These are phyloP conservation scores for Bidens hawaiensis DNA, from an alignment of 140 eudicot species.

Conservation along the genomic window DNA sequence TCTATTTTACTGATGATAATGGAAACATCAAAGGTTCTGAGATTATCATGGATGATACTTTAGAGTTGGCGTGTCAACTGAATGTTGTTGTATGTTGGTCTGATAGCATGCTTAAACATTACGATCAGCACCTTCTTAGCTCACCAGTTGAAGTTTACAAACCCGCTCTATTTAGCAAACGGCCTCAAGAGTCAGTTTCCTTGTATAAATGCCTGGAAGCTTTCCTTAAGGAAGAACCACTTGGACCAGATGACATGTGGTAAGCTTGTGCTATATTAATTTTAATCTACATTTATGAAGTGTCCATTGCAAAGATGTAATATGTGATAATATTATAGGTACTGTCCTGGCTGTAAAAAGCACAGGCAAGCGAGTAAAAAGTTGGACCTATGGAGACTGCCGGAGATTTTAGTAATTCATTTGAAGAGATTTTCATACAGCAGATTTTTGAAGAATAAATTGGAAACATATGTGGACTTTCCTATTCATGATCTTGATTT, in stretches of 20 bases:
- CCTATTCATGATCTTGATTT: slow-evolving; percentile 73
- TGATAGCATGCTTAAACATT: slow-evolving; percentile 46
- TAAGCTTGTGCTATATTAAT: no score
- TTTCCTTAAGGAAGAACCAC: slow-evolving; percentile 90
- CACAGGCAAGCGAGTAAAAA: no score
- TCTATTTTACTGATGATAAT: slow-evolving; percentile 64
- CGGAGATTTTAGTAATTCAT: slow-evolving; percentile 85
- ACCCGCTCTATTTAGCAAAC: slow-evolving; percentile 38
- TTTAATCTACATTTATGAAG: no score
- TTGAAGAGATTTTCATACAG: slow-evolving; percentile 90
- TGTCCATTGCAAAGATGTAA: no score
- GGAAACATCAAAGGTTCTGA: slow-evolving; percentile 48
- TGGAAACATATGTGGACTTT: slow-evolving; percentile 79
- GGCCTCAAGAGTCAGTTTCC: slow-evolving; percentile 65
- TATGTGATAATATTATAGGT: no score
- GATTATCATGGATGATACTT: slow-evolving; percentile 56
- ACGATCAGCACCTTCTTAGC: slow-evolving; percentile 50
- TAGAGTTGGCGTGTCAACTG: slow-evolving; percentile 37
- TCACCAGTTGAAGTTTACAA: slow-evolving; percentile 59
- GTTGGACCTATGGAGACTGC: slow-evolving; percentile 92
- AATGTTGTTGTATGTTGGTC: slow-evolving; percentile 71
- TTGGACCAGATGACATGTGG: slow-evolving; percentile 99
- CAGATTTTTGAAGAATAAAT: slow-evolving; percentile 66
- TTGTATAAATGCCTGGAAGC: no score
- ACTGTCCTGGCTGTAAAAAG: slow-evolving; percentile 86